These are phyloP conservation scores for Coemansia sp. DNA, from an alignment of 192 early-diverging fungal genomes.

Conservation along the genomic window DNA sequence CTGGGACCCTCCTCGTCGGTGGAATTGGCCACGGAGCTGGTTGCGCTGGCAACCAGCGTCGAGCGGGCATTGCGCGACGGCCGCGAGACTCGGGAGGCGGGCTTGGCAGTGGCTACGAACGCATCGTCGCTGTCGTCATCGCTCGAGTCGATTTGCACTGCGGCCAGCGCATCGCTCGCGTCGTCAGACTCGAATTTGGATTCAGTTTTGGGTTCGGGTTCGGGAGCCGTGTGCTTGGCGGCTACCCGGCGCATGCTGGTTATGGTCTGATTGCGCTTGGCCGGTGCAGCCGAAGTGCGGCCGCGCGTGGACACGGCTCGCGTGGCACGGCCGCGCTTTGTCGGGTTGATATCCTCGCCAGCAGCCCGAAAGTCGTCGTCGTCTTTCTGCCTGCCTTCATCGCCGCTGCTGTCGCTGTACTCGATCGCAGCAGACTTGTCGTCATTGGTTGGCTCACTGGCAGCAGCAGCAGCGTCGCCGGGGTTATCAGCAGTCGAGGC, in stretches of 20 bases:
- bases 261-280: slow-evolving; percentile 1
- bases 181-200: no score
- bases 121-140: background rate
- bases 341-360: background rate
- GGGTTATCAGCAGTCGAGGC: background rate
- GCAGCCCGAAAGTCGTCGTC: slow-evolving; percentile 2
- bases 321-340: background rate
- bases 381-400: background rate
- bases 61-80: slow-evolving; percentile 40
- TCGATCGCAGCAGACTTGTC: background rate
- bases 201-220: no score
- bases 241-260: no score
- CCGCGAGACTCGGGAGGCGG: slow-evolving; percentile 4
- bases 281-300: background rate
- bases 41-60: slow-evolving; percentile 6
- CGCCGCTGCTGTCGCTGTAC: background rate
- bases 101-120: background rate
- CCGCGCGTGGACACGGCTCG: background rate
- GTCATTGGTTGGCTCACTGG: background rate
- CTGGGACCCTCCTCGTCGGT: background rate
- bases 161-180: background rate
- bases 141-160: background rate
- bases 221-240: no score
- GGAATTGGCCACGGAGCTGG: background rate
- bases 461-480: background rate